A percentile compares a stretch with the other conserved stretches of the same genome.
Evolutionary conservation across 306 rosid genomes (phyloP).

Genomic region (Cucurbita moschata): DNA sequence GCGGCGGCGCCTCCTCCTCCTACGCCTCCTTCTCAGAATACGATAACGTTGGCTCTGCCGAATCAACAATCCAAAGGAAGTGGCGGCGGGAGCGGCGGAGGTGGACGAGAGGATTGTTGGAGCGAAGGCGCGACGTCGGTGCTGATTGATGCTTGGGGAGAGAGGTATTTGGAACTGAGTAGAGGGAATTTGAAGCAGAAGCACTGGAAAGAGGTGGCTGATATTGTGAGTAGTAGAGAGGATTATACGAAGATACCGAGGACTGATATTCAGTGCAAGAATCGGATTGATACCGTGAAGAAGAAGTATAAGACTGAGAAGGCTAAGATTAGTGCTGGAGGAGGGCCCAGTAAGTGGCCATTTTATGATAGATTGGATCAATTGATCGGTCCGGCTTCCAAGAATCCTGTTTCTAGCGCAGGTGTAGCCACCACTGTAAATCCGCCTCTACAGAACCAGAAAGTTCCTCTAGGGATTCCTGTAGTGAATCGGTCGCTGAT

Average conservation of each 20-base stretch:
- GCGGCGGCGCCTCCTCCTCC: conserved; percentile 15
- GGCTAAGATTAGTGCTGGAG: conserved; percentile 48
- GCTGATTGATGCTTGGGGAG: conserved; percentile 97
- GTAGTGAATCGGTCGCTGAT: conserved; percentile 34
- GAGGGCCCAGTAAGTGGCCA: conserved; percentile 62
- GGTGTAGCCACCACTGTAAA: conserved; percentile 7
- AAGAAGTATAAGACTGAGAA: conserved; percentile 92
- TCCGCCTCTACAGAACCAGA: conserved; percentile 16
- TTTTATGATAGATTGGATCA: conserved; percentile 54
- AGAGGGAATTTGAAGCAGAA: conserved; percentile 93
- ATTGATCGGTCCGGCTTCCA: conserved; percentile 57
- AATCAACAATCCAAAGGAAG: conserved; percentile 33
- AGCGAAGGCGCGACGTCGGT: conserved; percentile 89
- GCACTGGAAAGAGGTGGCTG: conserved; percentile 98
- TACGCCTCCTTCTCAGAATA: conserved; percentile 5
- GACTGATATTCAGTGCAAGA: conserved; percentile 91
- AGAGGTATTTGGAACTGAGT: conserved; percentile 82
- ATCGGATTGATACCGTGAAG: conserved; percentile 91
- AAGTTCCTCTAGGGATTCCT: conserved; percentile 60
- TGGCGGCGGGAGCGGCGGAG: conserved; percentile 24
- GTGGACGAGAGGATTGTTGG: conserved; percentile 97
- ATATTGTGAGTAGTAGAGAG: conserved; percentile 64
- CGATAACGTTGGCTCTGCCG: conserved; percentile 56
- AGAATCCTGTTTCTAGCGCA: conserved; percentile 20
- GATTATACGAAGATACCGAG: conserved; percentile 54